Conservation (phyloP, 1,139 yeast species). For the Dujonia santamariae region DNA sequence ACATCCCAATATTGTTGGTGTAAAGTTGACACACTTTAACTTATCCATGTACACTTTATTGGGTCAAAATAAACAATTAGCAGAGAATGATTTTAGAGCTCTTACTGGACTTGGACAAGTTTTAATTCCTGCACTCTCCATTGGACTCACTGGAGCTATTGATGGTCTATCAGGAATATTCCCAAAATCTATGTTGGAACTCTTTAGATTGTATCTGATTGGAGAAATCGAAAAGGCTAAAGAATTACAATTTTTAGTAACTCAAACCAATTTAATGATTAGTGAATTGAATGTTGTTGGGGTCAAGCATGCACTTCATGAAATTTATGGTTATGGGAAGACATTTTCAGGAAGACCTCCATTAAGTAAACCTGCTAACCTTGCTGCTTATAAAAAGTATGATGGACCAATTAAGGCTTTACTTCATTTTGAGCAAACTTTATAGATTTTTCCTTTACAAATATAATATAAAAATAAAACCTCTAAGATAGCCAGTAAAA, state of each 20-base stretch:
- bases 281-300: constrained; percentile 43
- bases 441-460: too few relatives aligned
- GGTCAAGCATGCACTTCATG: constrained; percentile 29
- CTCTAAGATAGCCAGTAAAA: too few relatives aligned
- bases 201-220: constrained; percentile 23
- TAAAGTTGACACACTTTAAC: constrained; percentile 40
- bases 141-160: constrained; percentile 44
- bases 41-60: constrained; percentile 34
- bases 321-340: constrained; percentile 19
- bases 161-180: constrained; percentile 45
- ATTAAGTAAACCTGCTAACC: constrained; percentile 7
- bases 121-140: constrained; percentile 39
- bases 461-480: too few relatives aligned
- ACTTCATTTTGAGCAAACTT: constrained; percentile 8
- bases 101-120: constrained; percentile 51
- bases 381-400: background rate
- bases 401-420: constrained; percentile 12
- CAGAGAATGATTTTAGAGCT: constrained; percentile 33
- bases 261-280: constrained; percentile 42
- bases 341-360: constrained; percentile 23
- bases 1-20: constrained; percentile 36
- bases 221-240: constrained; percentile 38
- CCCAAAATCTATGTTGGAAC: constrained; percentile 37
- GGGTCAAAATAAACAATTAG: constrained; percentile 32
- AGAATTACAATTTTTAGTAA: constrained; percentile 34